Conservation (phyloP, 441 rosid genomes). For the Breynia disticha region DNA sequence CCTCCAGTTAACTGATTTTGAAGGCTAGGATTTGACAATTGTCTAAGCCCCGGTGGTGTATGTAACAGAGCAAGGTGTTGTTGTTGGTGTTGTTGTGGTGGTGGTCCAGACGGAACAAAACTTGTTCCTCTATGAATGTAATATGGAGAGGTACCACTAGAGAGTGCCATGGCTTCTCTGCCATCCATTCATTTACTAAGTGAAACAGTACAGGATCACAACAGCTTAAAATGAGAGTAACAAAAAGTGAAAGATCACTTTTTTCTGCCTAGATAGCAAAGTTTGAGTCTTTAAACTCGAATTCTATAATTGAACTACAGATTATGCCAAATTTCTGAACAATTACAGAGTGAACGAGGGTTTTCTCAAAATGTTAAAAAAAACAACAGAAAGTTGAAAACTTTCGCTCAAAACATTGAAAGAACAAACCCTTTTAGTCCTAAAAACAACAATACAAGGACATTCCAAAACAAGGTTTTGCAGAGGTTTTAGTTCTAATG, state of each 20-base stretch:
- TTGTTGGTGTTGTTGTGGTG: no score
- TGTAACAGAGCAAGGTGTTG: slow-evolving; percentile 43
- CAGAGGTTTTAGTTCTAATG: slow-evolving; percentile 15
- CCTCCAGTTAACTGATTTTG: slow-evolving; percentile 38
- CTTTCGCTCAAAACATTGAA: slow-evolving; percentile 1
- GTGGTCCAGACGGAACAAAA: slow-evolving; percentile 42
- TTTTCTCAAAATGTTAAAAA: slow-evolving; percentile 14
- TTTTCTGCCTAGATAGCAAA: slow-evolving; percentile 11
- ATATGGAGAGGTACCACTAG: slow-evolving; percentile 73
- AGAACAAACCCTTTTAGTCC: slow-evolving; percentile 15
- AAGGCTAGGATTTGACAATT: slow-evolving; percentile 41
- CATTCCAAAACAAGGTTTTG: slow-evolving; percentile 20
- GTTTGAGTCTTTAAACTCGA: slow-evolving; percentile 18
- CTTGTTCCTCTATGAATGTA: slow-evolving; percentile 70
- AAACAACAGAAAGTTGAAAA: slow-evolving; percentile 12
- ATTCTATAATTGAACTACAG: slow-evolving; percentile 10
- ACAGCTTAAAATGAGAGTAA: slow-evolving; percentile 12
- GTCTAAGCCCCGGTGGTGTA: slow-evolving; percentile 51
- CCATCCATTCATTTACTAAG: slow-evolving; percentile 95
- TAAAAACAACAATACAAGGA: slow-evolving; percentile 19
- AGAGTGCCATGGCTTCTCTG: slow-evolving; percentile 85
- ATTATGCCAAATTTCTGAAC: neutral
- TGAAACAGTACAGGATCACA: slow-evolving; percentile 16
- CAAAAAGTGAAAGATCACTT: slow-evolving; percentile 13
- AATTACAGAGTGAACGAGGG: slow-evolving; percentile 13